phyloP scores from a whole-genome alignment of 75 land plant species.

The Sequoiadendron giganteum region DNA sequence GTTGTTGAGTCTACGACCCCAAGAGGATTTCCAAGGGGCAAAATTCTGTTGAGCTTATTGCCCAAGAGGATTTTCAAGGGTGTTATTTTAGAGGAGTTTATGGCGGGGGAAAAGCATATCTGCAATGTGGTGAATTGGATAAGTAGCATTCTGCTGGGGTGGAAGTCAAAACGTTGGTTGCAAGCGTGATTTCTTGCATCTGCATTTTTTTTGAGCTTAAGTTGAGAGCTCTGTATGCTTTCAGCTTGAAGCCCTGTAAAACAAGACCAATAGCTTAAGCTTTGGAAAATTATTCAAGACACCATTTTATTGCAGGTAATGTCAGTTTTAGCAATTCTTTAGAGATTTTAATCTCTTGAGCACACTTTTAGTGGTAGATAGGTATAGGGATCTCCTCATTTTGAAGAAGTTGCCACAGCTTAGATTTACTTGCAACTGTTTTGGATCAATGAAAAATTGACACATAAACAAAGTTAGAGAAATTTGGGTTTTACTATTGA shows the following conservation, averaged over 20 bases:
- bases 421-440: neutral
- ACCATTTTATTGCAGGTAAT: neutral
- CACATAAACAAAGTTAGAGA: neutral
- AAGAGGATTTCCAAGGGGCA: no score
- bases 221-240: neutral
- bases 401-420: neutral
- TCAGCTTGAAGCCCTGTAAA: neutral
- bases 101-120: no score
- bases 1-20: no score
- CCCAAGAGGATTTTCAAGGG: no score
- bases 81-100: no score
- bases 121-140: no score
- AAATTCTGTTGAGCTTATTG: no score
- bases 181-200: neutral
- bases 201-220: neutral
- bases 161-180: no score
- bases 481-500: neutral
- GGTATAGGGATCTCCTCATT: neutral
- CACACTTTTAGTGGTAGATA: neutral
- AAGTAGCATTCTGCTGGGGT: no score
- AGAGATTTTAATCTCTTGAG: neutral
- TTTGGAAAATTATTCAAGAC: neutral
- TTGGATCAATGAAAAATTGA: neutral
- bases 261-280: neutral
- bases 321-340: neutral